A percentile compares a stretch with the other conserved stretches of the same genome.
Evolutionary conservation across 192 early-diverging fungal genomes (phyloP).

Genomic region (Podila epicladia): DNA sequence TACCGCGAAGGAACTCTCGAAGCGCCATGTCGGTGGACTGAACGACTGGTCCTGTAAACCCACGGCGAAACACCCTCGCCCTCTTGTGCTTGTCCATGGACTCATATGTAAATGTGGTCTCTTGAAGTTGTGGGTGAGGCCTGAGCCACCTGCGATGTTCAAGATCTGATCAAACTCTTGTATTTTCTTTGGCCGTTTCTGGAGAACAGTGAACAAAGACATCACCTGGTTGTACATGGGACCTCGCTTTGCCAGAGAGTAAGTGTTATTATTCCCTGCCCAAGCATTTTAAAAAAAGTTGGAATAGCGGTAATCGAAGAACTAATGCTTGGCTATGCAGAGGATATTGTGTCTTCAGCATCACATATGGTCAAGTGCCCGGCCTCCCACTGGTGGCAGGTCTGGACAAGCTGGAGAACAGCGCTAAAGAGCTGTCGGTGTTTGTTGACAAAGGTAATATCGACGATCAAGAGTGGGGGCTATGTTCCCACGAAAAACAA

Average conservation of each 20-base stretch:
- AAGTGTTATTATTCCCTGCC: neutral
- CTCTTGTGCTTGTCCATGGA: constrained; percentile 24
- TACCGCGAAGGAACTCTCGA: no score
- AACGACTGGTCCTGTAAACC: constrained; percentile 26
- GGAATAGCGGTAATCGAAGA: neutral
- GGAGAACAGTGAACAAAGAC: no score
- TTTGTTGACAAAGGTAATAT: constrained; percentile 12
- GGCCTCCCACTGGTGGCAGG: constrained; percentile 4
- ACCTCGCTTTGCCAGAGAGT: no score
- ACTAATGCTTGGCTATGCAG: neutral
- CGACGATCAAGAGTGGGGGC: neutral
- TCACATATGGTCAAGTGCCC: constrained; percentile 15
- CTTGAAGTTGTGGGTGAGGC: constrained; percentile 12
- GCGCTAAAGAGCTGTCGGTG: constrained; percentile 17
- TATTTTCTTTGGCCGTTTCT: neutral
- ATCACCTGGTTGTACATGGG: no score
- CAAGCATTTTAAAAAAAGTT: neutral
- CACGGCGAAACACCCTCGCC: neutral
- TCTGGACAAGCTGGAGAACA: constrained; percentile 12
- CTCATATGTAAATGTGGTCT: constrained; percentile 9
- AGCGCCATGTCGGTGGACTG: no score
- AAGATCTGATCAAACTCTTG: neutral
- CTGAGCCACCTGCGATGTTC: no score
- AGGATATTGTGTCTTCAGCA: constrained; percentile 3
- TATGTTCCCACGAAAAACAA: neutral